Percentiles rank a stretch among this genome's conserved stretches.
Evolutionary conservation across 352 stramenopile species (phyloP).

Genomic region (Globisporangium mamillatum): DNA sequence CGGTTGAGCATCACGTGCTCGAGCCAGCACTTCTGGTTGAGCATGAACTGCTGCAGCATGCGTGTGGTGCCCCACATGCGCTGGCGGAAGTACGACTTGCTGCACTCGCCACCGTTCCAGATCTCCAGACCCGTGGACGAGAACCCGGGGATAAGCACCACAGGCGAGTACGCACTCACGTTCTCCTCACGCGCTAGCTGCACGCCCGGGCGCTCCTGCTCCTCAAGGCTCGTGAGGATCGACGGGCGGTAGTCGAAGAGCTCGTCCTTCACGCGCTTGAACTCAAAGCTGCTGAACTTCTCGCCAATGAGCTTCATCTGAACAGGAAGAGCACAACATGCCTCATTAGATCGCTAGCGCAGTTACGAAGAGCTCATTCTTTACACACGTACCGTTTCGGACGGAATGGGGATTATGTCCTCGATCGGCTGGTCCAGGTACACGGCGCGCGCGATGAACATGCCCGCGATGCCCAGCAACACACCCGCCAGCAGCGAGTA

Average conservation of each 20-base stretch:
- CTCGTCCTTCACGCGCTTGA: slow-evolving; percentile 62
- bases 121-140: slow-evolving; percentile 93
- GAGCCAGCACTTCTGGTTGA: slow-evolving; percentile 91
- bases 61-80: slow-evolving; percentile 90
- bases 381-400: slow-evolving; percentile 23
- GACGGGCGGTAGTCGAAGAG: slow-evolving; percentile 63
- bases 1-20: slow-evolving; percentile 92
- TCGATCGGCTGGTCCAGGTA: slow-evolving; percentile 48
- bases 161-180: slow-evolving; percentile 56
- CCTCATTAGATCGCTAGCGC: neutral
- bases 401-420: slow-evolving; percentile 37
- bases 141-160: slow-evolving; percentile 93
- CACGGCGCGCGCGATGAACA: slow-evolving; percentile 44
- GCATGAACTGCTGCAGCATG: slow-evolving; percentile 89
- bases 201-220: slow-evolving; percentile 47
- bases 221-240: slow-evolving; percentile 21
- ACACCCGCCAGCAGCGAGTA: slow-evolving; percentile 66
- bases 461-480: slow-evolving; percentile 50
- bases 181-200: slow-evolving; percentile 45
- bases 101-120: slow-evolving; percentile 90
- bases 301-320: slow-evolving; percentile 49
- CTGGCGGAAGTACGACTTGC: slow-evolving; percentile 87
- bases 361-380: neutral
- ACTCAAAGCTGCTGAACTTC: slow-evolving; percentile 63
- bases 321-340: neutral